A percentile compares a stretch with the other conserved stretches of the same genome.
Conservation (phyloP, 768 basidiomycete species). For the Multifurca ochricompacta region DNA sequence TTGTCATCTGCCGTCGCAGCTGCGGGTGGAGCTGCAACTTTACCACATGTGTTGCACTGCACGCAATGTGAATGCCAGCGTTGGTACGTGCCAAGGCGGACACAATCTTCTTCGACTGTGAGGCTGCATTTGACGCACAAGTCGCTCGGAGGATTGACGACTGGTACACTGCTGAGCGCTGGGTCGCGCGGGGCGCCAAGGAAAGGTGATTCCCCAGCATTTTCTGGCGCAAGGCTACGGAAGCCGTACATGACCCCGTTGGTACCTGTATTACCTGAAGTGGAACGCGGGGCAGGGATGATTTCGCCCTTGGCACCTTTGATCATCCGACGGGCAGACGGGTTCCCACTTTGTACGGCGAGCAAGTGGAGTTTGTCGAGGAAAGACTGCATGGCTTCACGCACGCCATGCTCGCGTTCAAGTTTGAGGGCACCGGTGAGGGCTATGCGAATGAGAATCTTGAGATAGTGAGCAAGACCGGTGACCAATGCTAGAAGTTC, state of each 20-base stretch:
- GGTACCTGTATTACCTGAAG: slow-evolving; percentile 61
- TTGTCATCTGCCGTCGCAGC: slow-evolving; percentile 45
- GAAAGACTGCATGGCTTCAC: slow-evolving; percentile 81
- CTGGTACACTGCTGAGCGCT: slow-evolving; percentile 42
- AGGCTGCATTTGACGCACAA: slow-evolving; percentile 81
- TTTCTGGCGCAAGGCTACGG: slow-evolving; percentile 83
- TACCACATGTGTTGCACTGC: slow-evolving; percentile 76
- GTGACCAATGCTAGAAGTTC: slow-evolving; percentile 95
- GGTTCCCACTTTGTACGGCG: slow-evolving; percentile 78
- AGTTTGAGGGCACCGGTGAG: slow-evolving; percentile 92
- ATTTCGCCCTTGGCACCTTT: slow-evolving; percentile 67
- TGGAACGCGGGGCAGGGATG: slow-evolving; percentile 26
- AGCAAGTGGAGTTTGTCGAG: slow-evolving; percentile 90
- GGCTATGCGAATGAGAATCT: slow-evolving; percentile 97
- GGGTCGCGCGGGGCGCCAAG: slow-evolving; percentile 38
- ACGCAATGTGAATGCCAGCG: slow-evolving; percentile 96
- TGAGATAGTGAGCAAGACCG: slow-evolving; percentile 98
- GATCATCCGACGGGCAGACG: slow-evolving; percentile 65
- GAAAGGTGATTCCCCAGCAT: slow-evolving; percentile 84
- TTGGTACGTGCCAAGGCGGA: slow-evolving; percentile 89
- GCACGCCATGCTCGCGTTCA: slow-evolving; percentile 80
- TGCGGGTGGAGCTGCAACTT: slow-evolving; percentile 55
- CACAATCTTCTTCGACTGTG: slow-evolving; percentile 97
- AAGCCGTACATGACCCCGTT: slow-evolving; percentile 89
- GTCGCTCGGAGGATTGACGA: slow-evolving; percentile 77